A percentile compares a stretch with the other conserved stretches of the same genome.
Conservation (phyloP, 2,329 filamentous ascomycete genomes). For the Stemphylium beticola region DNA sequence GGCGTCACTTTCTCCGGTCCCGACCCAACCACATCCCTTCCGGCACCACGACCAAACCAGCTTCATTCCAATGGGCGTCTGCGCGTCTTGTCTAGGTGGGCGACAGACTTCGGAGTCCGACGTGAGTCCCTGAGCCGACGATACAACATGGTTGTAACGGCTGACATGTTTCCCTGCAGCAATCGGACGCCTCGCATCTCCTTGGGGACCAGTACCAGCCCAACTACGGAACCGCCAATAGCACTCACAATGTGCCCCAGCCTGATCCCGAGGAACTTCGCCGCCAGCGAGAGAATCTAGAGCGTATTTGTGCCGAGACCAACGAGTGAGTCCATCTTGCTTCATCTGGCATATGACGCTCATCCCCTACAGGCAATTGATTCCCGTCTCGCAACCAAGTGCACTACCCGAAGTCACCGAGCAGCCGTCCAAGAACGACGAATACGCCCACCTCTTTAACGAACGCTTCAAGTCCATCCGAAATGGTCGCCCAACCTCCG, state of each 20-base stretch:
- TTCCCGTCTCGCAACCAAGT: conserved; percentile 56
- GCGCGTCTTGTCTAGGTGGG: conserved; percentile 56
- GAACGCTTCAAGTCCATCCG: conserved; percentile 48
- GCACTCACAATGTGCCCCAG: conserved; percentile 47
- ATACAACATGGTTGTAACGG: conserved; percentile 11
- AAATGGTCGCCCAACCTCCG: conserved; percentile 30
- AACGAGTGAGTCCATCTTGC: conserved; percentile 49
- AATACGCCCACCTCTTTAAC: conserved; percentile 52
- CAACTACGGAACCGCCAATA: conserved; percentile 53
- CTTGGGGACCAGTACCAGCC: conserved; percentile 53
- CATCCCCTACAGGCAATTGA: conserved; percentile 54
- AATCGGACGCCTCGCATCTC: conserved; percentile 55
- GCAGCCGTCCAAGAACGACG: conserved; percentile 39
- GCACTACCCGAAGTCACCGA: conserved; percentile 47
- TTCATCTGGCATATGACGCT: conserved; percentile 10
- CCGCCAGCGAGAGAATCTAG: conserved; percentile 56
- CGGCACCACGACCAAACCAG: not conserved
- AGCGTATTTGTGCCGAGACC: conserved; percentile 57
- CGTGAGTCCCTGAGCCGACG: conserved; percentile 40
- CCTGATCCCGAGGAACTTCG: conserved; percentile 58
- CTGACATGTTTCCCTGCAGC: conserved; percentile 47
- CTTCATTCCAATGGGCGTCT: conserved; percentile 54
- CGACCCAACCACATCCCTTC: not conserved
- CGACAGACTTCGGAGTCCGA: conserved; percentile 53
- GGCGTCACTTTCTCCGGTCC: not conserved